Conservation (phyloP, 345 rosid species). For the Cardamine resedifolia region DNA sequence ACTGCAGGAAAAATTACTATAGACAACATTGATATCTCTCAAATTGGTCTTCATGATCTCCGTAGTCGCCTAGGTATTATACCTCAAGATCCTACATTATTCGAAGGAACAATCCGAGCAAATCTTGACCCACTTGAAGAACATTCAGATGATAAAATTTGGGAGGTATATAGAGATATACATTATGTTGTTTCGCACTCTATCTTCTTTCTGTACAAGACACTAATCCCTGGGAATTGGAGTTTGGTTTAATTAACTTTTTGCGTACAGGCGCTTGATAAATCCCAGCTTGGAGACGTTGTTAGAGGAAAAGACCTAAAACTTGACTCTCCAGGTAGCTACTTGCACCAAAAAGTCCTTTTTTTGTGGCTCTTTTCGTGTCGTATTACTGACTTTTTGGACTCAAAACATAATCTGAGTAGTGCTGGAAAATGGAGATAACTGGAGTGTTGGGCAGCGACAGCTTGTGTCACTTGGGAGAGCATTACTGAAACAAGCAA, state of each 20-base stretch:
- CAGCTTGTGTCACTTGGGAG: slow-evolving; percentile 94
- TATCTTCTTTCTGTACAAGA: not conserved
- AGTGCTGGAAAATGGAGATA: slow-evolving; percentile 97
- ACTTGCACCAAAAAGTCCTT: not conserved
- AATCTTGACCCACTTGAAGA: slow-evolving; percentile 99
- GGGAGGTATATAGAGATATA: slow-evolving; percentile 71
- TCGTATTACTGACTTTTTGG: slow-evolving; percentile 11
- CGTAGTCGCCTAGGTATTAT: slow-evolving; percentile 93
- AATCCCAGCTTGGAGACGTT: slow-evolving; percentile 88
- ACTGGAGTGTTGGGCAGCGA: slow-evolving; percentile 99
- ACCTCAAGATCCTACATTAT: slow-evolving; percentile 98
- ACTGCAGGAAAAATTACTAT: slow-evolving; percentile 73
- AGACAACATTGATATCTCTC: slow-evolving; percentile 90
- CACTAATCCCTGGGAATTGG: not conserved
- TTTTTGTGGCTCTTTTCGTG: not conserved
- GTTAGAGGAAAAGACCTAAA: slow-evolving; percentile 82
- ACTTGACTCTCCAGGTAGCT: slow-evolving; percentile 85
- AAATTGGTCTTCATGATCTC: slow-evolving; percentile 93
- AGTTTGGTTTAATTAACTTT: not conserved
- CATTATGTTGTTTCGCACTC: not conserved
- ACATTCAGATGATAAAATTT: slow-evolving; percentile 80
- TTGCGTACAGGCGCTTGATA: slow-evolving; percentile 78
- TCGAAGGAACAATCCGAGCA: slow-evolving; percentile 91
- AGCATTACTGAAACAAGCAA: slow-evolving; percentile 88
- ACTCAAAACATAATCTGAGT: slow-evolving; percentile 27